A percentile compares a stretch with the other conserved stretches of the same genome.
Evolutionary conservation across 345 rosid genomes (phyloP).

Genomic region (Linum lewisii): DNA sequence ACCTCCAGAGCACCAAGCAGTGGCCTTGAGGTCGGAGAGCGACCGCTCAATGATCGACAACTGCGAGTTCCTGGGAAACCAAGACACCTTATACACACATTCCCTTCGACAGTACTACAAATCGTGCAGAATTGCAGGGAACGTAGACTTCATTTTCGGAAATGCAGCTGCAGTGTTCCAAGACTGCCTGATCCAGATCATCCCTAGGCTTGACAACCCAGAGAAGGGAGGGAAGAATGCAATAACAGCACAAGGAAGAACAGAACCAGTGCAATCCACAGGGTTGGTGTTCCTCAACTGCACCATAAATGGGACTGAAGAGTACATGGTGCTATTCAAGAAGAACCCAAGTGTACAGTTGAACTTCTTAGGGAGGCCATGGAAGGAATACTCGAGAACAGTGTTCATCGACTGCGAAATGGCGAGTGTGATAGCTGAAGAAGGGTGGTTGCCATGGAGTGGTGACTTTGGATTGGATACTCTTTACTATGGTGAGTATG

Average conservation of each 20-base stretch:
- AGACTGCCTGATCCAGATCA: conserved; percentile 49
- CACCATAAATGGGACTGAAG: conserved; percentile 61
- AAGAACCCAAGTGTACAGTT: conserved; percentile 55
- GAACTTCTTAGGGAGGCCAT: conserved; percentile 79
- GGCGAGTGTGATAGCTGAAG: conserved; percentile 44
- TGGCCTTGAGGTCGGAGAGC: conserved; percentile 83
- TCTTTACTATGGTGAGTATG: conserved; percentile 74
- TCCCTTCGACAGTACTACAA: conserved; percentile 82
- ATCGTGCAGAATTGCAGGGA: conserved; percentile 72
- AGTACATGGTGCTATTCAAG: conserved; percentile 49
- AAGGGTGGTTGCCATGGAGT: conserved; percentile 79
- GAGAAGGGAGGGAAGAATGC: conserved; percentile 73
- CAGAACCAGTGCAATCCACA: conserved; percentile 69
- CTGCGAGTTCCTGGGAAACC: conserved; percentile 85
- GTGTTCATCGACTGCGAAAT: conserved; percentile 51
- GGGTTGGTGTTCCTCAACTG: conserved; percentile 73
- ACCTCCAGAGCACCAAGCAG: conserved; percentile 79
- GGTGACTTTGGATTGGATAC: conserved; percentile 66
- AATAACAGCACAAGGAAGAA: conserved; percentile 79
- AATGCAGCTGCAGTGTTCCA: conserved; percentile 72
- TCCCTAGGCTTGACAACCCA: conserved; percentile 58
- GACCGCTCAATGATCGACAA: conserved; percentile 63
- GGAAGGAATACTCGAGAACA: conserved; percentile 89
- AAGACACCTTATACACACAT: conserved; percentile 83
- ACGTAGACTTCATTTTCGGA: conserved; percentile 91